Evolutionary conservation across 164 flowering plant species (phyloP), one percentile per base, ranked within the genome.

Genomic region (Sedum album): DNA sequence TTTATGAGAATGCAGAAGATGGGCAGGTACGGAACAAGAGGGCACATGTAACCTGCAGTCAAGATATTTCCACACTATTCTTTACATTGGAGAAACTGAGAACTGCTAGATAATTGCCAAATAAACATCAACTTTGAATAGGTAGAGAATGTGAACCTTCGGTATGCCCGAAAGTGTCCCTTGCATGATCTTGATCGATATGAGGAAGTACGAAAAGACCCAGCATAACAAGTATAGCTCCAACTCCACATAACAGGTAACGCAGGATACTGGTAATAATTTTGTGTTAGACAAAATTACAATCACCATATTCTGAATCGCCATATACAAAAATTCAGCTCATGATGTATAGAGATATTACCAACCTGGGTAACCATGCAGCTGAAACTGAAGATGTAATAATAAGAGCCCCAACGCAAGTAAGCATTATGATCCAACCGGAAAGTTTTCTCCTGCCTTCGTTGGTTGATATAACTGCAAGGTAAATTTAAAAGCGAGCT

Each of bases 121-220:
- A n/a, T n/a, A n/a, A n/a, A n/a, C n/a, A n/a, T n/a, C n/a, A n/a
- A n/a, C n/a, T 25, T 15, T 60, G 1, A 25, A 17, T 15, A 49
- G 36, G 26, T 31, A 7, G 11, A 31, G 8, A 0, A 67, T 20
- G 30, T 31, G 21, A 4, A 65, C 99, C 99, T 78, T 97, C 99
- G 6, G 90, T 53, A 73, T 90, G 94, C 70, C 99, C 99, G 79
- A 94, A 94, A 72, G 68, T 91, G 80, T 94, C 97, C 73, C 96
- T 82, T 1, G 88, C 92, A 67, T 88, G 88, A 81, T 94, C 99
- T 85, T 94, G 97, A 66, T 90, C 91, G 61, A 90, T 87, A 74
- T 75, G 79, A 36, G 89, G 83, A 61, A 94, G 91, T 39, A 88
- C 85, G 41, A 76, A 68, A 67, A 91, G 70, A 62, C 94, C 94